These are phyloP conservation scores for Botrytis sinoallii DNA, from an alignment of 2,329 filamentous ascomycete genomes.

Conservation along the genomic window DNA sequence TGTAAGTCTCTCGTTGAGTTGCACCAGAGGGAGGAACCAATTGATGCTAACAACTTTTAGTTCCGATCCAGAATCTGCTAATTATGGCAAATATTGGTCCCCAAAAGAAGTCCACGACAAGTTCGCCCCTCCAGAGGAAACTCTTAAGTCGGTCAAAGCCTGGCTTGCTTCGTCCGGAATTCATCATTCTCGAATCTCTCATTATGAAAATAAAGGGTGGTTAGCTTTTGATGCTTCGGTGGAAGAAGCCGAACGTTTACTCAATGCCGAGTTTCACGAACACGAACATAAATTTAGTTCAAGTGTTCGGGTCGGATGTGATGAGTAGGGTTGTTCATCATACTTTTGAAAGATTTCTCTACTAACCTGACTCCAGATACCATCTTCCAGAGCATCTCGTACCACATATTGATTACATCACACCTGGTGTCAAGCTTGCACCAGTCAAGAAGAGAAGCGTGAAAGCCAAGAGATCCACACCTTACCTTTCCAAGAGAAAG, in stretches of 20 bases:
- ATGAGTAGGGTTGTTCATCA: conserved; percentile 31
- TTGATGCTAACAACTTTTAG: conserved; percentile 9
- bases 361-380: conserved; percentile 33
- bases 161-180: conserved; percentile 40
- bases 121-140: conserved; percentile 37
- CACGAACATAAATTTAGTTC: conserved; percentile 35
- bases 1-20: conserved; percentile 20
- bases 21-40: not conserved
- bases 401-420: conserved; percentile 47
- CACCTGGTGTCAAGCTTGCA: conserved; percentile 42
- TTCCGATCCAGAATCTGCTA: conserved; percentile 30
- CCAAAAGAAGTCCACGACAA: conserved; percentile 28
- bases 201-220: conserved; percentile 39
- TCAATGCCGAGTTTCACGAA: conserved; percentile 39
- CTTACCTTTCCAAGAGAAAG: conserved; percentile 3
- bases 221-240: conserved; percentile 39
- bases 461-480: conserved; percentile 19
- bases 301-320: conserved; percentile 37
- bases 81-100: conserved; percentile 26
- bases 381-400: conserved; percentile 43
- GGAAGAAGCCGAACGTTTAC: conserved; percentile 37
- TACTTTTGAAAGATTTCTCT: not conserved
- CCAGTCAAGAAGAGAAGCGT: conserved; percentile 24
- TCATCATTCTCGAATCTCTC: conserved; percentile 33
- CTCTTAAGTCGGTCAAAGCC: conserved; percentile 34